Base-by-base conservation (phyloP, 495 filamentous ascomycete species). In the Aspergillus asperescens region DNA sequence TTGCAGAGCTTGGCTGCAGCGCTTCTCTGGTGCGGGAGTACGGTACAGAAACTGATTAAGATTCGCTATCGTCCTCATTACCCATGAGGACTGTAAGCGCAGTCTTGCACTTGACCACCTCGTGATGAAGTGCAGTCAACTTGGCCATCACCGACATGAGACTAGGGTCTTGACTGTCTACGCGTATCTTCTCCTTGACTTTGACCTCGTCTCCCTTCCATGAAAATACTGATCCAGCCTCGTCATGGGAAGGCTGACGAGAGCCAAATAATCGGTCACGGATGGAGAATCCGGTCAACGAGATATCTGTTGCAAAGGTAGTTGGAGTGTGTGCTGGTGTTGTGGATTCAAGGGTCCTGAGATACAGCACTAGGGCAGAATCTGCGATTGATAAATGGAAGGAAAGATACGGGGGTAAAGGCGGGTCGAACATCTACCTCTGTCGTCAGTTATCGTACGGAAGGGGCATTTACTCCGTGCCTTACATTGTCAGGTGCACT, bases 81-180 rank as follows among this genome's bases (percentile, higher is more conserved):
- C 83, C 88, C 85, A 91, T 89, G 1, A 96, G 88, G 34, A 90
- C 80, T 25, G 78, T 83, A 62, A 97, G 65, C n/a, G 85, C 85
- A 58, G 78, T 66, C 52, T 88, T 78, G 62, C 83, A 84, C 49
- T 84, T 71, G 48, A 67, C 74, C 8, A 96, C 75, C 48, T 81
- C 81, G 61, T 91, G 82, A 45, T 89, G 85, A 50, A 97, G 65
- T 18, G 88, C 89, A 23, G 78, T 84, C 68, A 98, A 66, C 70
- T 98, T 98, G 4, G 89, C 86, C 72, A 88, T 85, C 13, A 91
- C 75, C n/a, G 85, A 81, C 71, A 98, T 80, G 55, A 98, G 57
- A 62, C 83, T 89, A 25, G 93, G 94, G 63, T 98, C 93, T 49
- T 90, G 88, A 50, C 83, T 91, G 71, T 96, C 93, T 5, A 97